Evolutionary conservation across 768 basidiomycete genomes (phyloP).

Genomic region (Leucogyrophana mollusca): DNA sequence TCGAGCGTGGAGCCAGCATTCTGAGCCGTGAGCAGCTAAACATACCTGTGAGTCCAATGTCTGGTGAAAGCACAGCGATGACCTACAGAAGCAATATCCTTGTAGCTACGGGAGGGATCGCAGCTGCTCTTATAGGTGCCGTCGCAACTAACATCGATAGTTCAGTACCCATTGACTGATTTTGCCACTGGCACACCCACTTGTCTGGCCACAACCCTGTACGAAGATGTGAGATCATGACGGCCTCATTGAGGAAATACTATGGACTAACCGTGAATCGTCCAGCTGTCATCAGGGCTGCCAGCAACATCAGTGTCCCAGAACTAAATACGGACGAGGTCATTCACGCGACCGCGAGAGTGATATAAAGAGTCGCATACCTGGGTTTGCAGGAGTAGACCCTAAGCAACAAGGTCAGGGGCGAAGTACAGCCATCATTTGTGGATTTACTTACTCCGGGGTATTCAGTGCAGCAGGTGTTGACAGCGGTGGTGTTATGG

Average conservation of each 20-base stretch:
- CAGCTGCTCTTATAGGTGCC: conserved; percentile 32
- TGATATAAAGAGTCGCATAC: too few species aligned
- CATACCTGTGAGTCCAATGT: not conserved
- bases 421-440: not conserved
- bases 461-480: conserved; percentile 64
- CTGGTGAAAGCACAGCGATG: conserved; percentile 6
- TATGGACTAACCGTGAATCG: conserved; percentile 59
- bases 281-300: conserved; percentile 70
- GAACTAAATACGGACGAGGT: too few species aligned
- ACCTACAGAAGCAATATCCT: conserved; percentile 37
- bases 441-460: conserved; percentile 49
- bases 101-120: conserved; percentile 46
- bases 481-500: conserved; percentile 44
- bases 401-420: conserved; percentile 35
- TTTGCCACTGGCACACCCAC: conserved; percentile 29
- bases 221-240: conserved; percentile 8
- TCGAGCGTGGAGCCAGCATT: conserved; percentile 57
- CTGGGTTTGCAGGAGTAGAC: conserved; percentile 58
- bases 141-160: conserved; percentile 48
- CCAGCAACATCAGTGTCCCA: conserved; percentile 68
- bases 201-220: conserved; percentile 68
- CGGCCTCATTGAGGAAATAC: conserved; percentile 6
- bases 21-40: conserved; percentile 54
- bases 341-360: too few species aligned
- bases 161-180: not conserved